Base-by-base conservation (phyloP, 208 protist species). In the Phytomonas sp. region DNA sequence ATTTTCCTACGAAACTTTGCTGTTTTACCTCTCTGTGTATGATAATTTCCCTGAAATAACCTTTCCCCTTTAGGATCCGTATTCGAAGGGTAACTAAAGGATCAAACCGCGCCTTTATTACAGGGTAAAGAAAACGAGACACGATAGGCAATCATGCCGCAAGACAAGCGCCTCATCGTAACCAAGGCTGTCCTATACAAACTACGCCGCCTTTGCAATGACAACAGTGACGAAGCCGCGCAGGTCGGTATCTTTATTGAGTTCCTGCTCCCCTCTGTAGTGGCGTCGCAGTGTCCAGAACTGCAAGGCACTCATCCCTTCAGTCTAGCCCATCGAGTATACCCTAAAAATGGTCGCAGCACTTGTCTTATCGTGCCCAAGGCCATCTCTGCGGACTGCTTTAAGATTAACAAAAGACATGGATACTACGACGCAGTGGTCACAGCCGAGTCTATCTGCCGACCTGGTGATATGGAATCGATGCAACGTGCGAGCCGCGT, bases 121-220 rank as follows among this genome's bases (percentile, higher is more conserved):
- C 17, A 56, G 6, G 20, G 46, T 20, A 26, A 56, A 56, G 26
- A 56, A 56, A 26, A 9, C 1, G 6, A 26, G 11, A 26, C 46
- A 31, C 65, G 7, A 46, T 40, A 46, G 23, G 20, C 17, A 9
- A 30, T 11, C 17, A 95, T 95, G 90, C 90, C 90, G 29, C 87
- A 95, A 68, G 90, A 95, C 67, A 95, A 95, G 69, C 81, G 90
- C 6, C 77, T 95, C 7, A 90, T 95, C 78, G 73, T 95, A 30
- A 91, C 85, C 30, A 93, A 93, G 73, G 90, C 90, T 31, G 87
- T 93, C 56, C 68, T 95, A 0, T 81, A 88, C 76, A 93, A 93
- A 73, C 40, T 95, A 66, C 80, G 91, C 73, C 80, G 82, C 28
- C 70, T 92, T 28, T 84, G 81, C 64, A 71, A 69, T 28, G 74